These are phyloP conservation scores for Pythium utonaiense DNA, from an alignment of 352 stramenopile species.

Conservation along the genomic window DNA sequence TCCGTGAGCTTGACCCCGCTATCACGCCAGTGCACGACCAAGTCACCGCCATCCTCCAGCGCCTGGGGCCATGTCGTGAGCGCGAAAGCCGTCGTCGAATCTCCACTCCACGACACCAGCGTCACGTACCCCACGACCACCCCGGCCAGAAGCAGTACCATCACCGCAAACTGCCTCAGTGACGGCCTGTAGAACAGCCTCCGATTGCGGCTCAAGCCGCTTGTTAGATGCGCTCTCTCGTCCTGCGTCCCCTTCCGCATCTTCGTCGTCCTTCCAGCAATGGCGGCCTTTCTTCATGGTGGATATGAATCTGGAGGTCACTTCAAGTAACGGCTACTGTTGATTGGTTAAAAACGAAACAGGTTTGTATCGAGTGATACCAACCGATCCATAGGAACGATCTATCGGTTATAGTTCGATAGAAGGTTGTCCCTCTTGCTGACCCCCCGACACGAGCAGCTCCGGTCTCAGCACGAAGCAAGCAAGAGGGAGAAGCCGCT, in stretches of 20 bases:
- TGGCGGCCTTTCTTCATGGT: not conserved
- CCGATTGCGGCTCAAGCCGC: not conserved
- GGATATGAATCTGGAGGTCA: not conserved
- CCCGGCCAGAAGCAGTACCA: not conserved
- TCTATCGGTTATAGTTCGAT: conserved; percentile 2
- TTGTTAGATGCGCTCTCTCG: not conserved
- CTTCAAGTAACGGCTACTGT: not conserved
- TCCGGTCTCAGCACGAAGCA: not conserved
- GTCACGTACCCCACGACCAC: not conserved
- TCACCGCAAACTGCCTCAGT: not conserved
- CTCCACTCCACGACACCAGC: not conserved
- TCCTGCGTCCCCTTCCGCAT: not conserved
- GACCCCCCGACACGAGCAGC: not conserved
- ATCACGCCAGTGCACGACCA: conserved; percentile 50
- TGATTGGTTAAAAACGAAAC: not conserved
- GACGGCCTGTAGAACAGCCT: not conserved
- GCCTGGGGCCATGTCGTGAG: conserved; percentile 35
- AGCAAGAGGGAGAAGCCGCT: not conserved
- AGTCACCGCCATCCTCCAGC: conserved; percentile 42
- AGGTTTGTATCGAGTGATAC: not conserved
- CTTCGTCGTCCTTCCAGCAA: not conserved
- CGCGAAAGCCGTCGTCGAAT: conserved; percentile 18
- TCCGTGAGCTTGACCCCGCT: conserved; percentile 8
- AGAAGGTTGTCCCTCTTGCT: not conserved
- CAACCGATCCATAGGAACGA: not conserved